These are phyloP conservation scores for Kodamaea jinghongensis DNA, from an alignment of 805 yeast genomes.

Conservation along the genomic window DNA sequence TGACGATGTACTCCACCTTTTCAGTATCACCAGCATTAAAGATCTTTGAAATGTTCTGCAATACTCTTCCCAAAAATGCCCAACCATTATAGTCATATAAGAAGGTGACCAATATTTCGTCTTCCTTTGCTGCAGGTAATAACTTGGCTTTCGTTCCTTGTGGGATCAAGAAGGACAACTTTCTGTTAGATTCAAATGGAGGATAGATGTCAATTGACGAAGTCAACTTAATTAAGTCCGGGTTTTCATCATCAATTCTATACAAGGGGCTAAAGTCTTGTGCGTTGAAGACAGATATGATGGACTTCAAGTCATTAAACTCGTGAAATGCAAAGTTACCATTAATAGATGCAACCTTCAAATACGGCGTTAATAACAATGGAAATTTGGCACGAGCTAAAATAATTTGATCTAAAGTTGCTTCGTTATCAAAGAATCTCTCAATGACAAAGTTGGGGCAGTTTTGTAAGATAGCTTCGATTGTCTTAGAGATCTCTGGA, in stretches of 20 bases:
- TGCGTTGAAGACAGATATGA: constrained; percentile 48
- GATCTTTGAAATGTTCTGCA: constrained; percentile 56
- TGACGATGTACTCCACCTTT: constrained; percentile 39
- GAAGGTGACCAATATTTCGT: constrained; percentile 56
- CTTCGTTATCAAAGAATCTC: constrained; percentile 45
- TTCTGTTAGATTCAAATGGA: constrained; percentile 51
- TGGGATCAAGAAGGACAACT: constrained; percentile 42
- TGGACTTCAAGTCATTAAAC: constrained; percentile 57
- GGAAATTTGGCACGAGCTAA: constrained; percentile 78
- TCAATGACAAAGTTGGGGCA: constrained; percentile 46
- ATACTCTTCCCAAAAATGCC: constrained; percentile 75
- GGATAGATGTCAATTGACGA: constrained; percentile 51
- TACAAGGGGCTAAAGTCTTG: constrained; percentile 39
- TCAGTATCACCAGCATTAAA: constrained; percentile 38
- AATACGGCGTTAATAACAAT: constrained; percentile 53
- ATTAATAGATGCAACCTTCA: constrained; percentile 60
- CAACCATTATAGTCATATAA: constrained; percentile 79
- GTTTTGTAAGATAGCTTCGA: constrained; percentile 39
- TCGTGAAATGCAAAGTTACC: constrained; percentile 67
- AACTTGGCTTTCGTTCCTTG: constrained; percentile 68
- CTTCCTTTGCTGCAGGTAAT: constrained; percentile 45
- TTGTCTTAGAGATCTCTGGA: constrained; percentile 42
- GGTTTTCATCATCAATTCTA: constrained; percentile 49
- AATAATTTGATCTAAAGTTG: constrained; percentile 43
- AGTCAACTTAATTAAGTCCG: constrained; percentile 52